Base-by-base conservation (phyloP, 257 asterid genomes). In the Primulina huaijiensis region DNA sequence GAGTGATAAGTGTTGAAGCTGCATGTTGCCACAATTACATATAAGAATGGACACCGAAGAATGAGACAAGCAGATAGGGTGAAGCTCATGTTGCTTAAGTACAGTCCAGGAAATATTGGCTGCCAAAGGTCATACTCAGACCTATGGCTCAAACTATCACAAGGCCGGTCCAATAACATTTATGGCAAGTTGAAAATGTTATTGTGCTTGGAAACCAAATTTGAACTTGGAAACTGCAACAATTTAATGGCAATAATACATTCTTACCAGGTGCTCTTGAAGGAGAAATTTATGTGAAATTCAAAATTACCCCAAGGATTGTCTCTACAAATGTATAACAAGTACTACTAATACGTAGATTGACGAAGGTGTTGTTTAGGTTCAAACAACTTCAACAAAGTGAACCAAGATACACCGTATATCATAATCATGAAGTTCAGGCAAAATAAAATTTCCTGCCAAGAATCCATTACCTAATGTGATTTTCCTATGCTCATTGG, bases 401-500 rank as follows among this genome's bases (percentile, higher is more conserved):
- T 60, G 17, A 68, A 74, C 52, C 65, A 20, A 25, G 53, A 61
- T 16, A 61, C 57, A 66, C 62, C 74, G 57, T 30, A 74, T 60
- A 66, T 34, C 69, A 55, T 71, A 72, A 65, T 38, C 56, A 21
- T 61, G 69, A 55, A 64, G 61, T 65, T 33, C 67, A 70, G 76
- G 69, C 30, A 27, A 62, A 68, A 38, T 70, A 70, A 62, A 73
- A 70, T 38, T 74, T 52, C 25, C 25, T 23, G 66, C 31, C 50
- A 75, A 43, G 69, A 38, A 78, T 67, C 38, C 69, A 68, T 82
- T 86, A 92, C 98, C 99, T 64, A 96, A 89, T 62, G 84, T 82
- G 67, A 94, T 91, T 86, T 89, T 91, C 79, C 81, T 85, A 68
- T 94, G 97, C 69, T 86, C 97, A 72, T 94, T 94, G 46, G 99